Evolutionary conservation across 257 asterid species (phyloP).

Genomic region (Coffea eugenioides): DNA sequence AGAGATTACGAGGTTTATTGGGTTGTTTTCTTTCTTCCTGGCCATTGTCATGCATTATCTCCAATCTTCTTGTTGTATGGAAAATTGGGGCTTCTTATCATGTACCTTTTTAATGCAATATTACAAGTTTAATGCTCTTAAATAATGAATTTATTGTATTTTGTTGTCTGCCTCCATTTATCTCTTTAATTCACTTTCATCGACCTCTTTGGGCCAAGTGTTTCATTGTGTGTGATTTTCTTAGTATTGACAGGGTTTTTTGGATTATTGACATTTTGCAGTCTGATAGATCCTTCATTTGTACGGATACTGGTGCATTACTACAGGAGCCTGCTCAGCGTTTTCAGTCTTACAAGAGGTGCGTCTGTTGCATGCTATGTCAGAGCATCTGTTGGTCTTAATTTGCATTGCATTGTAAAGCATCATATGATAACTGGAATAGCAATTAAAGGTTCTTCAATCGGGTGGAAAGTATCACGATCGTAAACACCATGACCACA

Average conservation of each 20-base stretch:
- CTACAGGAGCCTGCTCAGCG: slow-evolving; percentile 66
- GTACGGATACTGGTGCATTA: slow-evolving; percentile 93
- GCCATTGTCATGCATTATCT: neutral
- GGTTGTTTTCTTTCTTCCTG: neutral
- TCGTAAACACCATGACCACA: neutral
- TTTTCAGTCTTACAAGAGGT: slow-evolving; percentile 80
- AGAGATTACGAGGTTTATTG: neutral
- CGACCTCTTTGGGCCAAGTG: neutral
- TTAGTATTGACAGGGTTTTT: slow-evolving; percentile 1
- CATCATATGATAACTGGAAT: neutral
- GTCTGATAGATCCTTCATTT: slow-evolving; percentile 79
- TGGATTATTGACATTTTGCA: slow-evolving; percentile 32
- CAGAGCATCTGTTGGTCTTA: neutral
- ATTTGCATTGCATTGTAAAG: neutral
- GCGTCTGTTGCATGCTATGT: slow-evolving; percentile 21
- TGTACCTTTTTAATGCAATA: neutral
- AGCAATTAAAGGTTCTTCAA: no score
- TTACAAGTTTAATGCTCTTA: neutral
- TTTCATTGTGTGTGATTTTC: slow-evolving; percentile 3
- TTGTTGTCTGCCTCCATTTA: neutral
- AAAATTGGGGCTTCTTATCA: neutral
- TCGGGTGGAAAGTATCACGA: neutral
- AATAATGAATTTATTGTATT: neutral
- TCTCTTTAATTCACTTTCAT: neutral
- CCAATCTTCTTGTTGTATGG: neutral